These are phyloP conservation scores for Morella rubra DNA, from an alignment of 306 rosid genomes.

Conservation along the genomic window DNA sequence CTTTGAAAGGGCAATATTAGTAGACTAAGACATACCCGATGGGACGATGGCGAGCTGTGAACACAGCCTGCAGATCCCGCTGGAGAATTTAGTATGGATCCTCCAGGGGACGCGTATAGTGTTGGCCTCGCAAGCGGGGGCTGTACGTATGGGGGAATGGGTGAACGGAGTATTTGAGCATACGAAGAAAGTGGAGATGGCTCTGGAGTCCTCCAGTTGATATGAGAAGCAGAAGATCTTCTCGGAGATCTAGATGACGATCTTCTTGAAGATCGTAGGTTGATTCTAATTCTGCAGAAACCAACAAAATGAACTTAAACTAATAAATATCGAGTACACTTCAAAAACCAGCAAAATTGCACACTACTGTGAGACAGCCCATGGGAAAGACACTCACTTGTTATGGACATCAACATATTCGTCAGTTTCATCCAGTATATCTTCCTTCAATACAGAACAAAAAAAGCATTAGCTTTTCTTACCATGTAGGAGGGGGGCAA, in stretches of 20 bases:
- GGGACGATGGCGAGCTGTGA: conserved; percentile 3
- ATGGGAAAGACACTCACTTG: conserved; percentile 44
- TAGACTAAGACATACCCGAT: background rate
- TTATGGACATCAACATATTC: conserved; percentile 69
- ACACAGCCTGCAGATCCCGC: background rate
- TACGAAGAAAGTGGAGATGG: conserved; percentile 36
- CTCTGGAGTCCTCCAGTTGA: conserved; percentile 41
- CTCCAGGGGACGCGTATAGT: conserved; percentile 30
- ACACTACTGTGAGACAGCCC: background rate
- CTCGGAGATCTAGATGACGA: conserved; percentile 47
- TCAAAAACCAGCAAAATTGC: background rate
- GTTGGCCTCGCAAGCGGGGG: conserved; percentile 32
- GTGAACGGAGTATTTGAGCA: conserved; percentile 18
- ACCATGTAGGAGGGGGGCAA: too few species aligned
- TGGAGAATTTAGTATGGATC: conserved; percentile 22
- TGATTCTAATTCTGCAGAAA: conserved; percentile 55
- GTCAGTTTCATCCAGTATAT: conserved; percentile 81
- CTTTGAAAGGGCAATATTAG: background rate
- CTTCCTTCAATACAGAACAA: conserved; percentile 45
- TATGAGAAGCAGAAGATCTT: conserved; percentile 36
- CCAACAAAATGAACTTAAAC: background rate
- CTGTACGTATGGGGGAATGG: conserved; percentile 14
- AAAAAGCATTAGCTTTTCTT: conserved; percentile 6
- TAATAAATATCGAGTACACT: background rate
- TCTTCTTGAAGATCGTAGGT: conserved; percentile 55